Conservation (phyloP, 2,329 filamentous ascomycete species). For the Xylaria sp. region DNA sequence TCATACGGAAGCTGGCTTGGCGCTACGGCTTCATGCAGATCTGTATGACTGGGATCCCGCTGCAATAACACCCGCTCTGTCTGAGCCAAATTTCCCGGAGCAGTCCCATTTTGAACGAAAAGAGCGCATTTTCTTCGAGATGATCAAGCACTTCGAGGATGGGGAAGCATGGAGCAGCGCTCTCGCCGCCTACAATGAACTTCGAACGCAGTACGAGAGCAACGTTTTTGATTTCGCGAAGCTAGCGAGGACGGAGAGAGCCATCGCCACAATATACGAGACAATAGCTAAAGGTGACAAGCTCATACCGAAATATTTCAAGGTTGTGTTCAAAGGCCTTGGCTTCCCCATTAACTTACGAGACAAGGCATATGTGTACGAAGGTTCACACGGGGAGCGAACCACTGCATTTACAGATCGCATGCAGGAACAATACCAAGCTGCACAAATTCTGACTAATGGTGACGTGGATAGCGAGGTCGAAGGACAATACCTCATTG, state of each 20-base stretch:
- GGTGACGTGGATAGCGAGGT: slow-evolving; percentile 78
- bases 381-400: slow-evolving; percentile 81
- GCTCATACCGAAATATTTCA: slow-evolving; percentile 86
- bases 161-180: slow-evolving; percentile 95
- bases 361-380: slow-evolving; percentile 93
- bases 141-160: slow-evolving; percentile 95
- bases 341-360: slow-evolving; percentile 84
- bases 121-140: slow-evolving; percentile 90
- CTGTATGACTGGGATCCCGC: slow-evolving; percentile 90
- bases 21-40: slow-evolving; percentile 89
- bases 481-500: slow-evolving; percentile 89
- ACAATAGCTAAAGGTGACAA: slow-evolving; percentile 84
- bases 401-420: slow-evolving; percentile 87
- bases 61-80: slow-evolving; percentile 71
- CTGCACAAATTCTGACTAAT: slow-evolving; percentile 80
- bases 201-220: slow-evolving; percentile 89
- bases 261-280: slow-evolving; percentile 94
- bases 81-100: slow-evolving; percentile 80
- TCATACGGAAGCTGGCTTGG: slow-evolving; percentile 87
- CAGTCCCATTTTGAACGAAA: slow-evolving; percentile 94
- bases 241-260: slow-evolving; percentile 86
- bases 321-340: slow-evolving; percentile 87
- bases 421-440: slow-evolving; percentile 90
- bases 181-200: slow-evolving; percentile 86
- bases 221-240: slow-evolving; percentile 93